phyloP scores from a whole-genome alignment of 1,139 yeast genomes.

The Candida frijolesensis region DNA sequence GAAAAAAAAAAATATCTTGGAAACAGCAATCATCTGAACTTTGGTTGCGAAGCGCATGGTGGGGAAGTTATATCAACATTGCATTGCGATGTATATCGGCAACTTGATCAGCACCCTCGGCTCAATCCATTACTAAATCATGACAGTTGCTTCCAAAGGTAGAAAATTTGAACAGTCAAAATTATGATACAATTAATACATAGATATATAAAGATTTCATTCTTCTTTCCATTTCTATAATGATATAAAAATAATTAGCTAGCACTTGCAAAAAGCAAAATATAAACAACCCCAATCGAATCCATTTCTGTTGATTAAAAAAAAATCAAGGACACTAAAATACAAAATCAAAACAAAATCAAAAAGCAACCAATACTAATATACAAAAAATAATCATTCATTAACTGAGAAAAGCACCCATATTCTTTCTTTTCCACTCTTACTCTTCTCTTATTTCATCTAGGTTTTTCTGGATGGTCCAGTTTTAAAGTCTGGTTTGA shows the following conservation, averaged over 20 bases:
- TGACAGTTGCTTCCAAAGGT: too few relatives aligned
- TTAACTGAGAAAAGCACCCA: background rate
- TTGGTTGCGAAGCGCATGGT: too few relatives aligned
- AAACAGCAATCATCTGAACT: too few relatives aligned
- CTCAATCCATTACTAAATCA: too few relatives aligned
- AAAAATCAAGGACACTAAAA: slow-evolving; percentile 3
- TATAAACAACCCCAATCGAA: background rate
- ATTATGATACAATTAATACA: slow-evolving; percentile 4
- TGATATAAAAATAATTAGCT: background rate
- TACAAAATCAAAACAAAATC: background rate
- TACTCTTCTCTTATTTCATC: background rate
- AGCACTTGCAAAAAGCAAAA: background rate
- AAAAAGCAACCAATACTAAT: slow-evolving; percentile 3
- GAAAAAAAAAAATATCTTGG: too few relatives aligned
- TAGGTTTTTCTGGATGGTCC: slow-evolving; percentile 54
- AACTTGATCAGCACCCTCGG: too few relatives aligned
- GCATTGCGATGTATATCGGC: too few relatives aligned
- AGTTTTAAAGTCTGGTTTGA: slow-evolving; percentile 55
- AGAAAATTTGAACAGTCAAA: background rate
- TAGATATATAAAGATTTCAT: slow-evolving; percentile 1
- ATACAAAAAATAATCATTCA: background rate
- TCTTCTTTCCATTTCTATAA: slow-evolving; percentile 3
- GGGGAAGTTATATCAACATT: too few relatives aligned
- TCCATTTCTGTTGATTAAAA: background rate
- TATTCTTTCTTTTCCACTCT: background rate